These are phyloP conservation scores for Arthrobotrys sphaeroides DNA, from an alignment of 2,329 filamentous ascomycete species.

Conservation along the genomic window DNA sequence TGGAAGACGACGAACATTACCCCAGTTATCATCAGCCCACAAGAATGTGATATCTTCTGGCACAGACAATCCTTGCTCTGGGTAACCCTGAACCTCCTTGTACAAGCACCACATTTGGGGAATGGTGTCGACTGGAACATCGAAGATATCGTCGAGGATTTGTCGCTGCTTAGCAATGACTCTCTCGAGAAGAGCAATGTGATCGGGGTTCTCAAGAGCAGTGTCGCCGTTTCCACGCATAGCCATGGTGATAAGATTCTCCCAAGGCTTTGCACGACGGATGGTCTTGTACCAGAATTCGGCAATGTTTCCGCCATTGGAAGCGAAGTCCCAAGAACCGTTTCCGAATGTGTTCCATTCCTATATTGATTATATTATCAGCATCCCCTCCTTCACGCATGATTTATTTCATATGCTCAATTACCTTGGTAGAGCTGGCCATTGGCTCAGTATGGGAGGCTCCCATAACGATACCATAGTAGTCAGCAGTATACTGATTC, in stretches of 20 bases:
- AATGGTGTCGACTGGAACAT: constrained; percentile 65
- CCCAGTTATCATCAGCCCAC: constrained; percentile 76
- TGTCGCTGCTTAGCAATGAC: constrained; percentile 70
- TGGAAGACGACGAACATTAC: constrained; percentile 72
- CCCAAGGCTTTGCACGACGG: constrained; percentile 72
- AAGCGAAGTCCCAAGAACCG: constrained; percentile 75
- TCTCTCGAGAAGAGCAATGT: constrained; percentile 71
- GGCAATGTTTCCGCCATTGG: constrained; percentile 74
- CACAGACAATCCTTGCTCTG: constrained; percentile 71
- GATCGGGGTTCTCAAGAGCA: constrained; percentile 66
- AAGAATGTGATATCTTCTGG: constrained; percentile 74
- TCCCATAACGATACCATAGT: constrained; percentile 77
- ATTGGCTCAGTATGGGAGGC: constrained; percentile 79
- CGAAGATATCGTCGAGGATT: constrained; percentile 69
- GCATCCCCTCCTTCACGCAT: constrained; percentile 58
- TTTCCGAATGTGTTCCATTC: constrained; percentile 65
- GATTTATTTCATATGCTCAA: constrained; percentile 59
- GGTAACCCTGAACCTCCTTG: constrained; percentile 76
- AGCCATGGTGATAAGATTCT: constrained; percentile 72
- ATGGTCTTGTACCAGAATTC: constrained; percentile 75
- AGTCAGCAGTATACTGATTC: constrained; percentile 75
- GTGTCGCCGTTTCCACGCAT: constrained; percentile 78
- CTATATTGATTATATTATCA: background rate
- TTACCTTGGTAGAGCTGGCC: constrained; percentile 67
- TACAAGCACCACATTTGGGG: constrained; percentile 79